These are phyloP conservation scores for Flaveria floridana DNA, from an alignment of 140 eudicot species.

Conservation along the genomic window DNA sequence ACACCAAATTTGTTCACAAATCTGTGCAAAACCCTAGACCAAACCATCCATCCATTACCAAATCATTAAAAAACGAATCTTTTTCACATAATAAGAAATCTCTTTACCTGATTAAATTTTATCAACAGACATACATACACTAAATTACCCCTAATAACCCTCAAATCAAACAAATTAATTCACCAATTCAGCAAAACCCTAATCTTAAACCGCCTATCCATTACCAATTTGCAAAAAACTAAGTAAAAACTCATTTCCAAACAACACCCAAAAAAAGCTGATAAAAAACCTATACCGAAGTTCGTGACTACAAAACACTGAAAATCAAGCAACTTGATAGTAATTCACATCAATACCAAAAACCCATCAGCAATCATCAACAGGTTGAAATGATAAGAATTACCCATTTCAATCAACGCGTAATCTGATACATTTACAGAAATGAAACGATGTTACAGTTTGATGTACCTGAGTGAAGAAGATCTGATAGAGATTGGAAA, in stretches of 20 bases:
- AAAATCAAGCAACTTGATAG: slow-evolving; percentile 21
- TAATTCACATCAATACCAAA: slow-evolving; percentile 5
- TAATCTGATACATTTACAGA: slow-evolving; percentile 30
- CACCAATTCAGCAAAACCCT: slow-evolving; percentile 30
- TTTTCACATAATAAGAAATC: not conserved
- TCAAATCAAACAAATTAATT: slow-evolving; percentile 10
- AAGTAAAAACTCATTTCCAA: not conserved
- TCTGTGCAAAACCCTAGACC: slow-evolving; percentile 21
- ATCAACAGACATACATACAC: slow-evolving; percentile 17
- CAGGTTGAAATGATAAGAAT: slow-evolving; percentile 7
- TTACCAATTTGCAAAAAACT: not conserved
- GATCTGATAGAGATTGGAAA: slow-evolving; percentile 34
- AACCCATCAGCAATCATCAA: slow-evolving; percentile 12
- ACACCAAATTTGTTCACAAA: not conserved
- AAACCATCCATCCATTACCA: slow-evolving; percentile 3
- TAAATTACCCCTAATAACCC: slow-evolving; percentile 6
- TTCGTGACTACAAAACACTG: slow-evolving; percentile 27
- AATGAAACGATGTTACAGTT: slow-evolving; percentile 21
- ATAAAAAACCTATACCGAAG: slow-evolving; percentile 12
- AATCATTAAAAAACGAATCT: not conserved
- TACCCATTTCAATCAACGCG: slow-evolving; percentile 15
- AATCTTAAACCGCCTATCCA: slow-evolving; percentile 17
- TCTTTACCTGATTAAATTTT: slow-evolving; percentile 13
- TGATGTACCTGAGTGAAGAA: slow-evolving; percentile 40
- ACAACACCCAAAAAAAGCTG: not conserved